Evolutionary conservation across 1,284 basidiomycete genomes (phyloP).

Genomic region (Uromyces viciae-fabae): DNA sequence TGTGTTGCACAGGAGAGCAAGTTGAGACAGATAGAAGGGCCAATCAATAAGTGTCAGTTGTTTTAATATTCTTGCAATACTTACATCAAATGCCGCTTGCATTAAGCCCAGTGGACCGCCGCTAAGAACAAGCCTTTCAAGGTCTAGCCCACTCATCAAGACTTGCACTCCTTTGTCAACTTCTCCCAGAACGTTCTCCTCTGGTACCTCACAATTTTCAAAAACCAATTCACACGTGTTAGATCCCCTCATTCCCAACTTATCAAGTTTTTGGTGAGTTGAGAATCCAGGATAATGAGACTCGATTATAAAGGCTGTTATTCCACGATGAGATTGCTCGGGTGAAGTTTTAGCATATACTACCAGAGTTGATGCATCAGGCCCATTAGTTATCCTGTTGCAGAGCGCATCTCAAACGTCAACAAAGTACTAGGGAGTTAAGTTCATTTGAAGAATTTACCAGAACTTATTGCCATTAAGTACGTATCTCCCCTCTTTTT

Average conservation of each 20-base stretch:
- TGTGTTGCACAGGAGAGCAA: no score
- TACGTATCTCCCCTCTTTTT: slow-evolving; percentile 69
- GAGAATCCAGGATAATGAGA: slow-evolving; percentile 76
- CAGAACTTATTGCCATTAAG: slow-evolving; percentile 91
- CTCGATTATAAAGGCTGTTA: slow-evolving; percentile 89
- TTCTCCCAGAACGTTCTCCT: slow-evolving; percentile 77
- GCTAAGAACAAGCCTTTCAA: slow-evolving; percentile 84
- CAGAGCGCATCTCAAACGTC: background rate
- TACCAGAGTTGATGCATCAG: slow-evolving; percentile 79
- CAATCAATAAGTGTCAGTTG: background rate
- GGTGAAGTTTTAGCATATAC: slow-evolving; percentile 88
- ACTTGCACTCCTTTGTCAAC: slow-evolving; percentile 77
- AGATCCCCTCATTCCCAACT: slow-evolving; percentile 91
- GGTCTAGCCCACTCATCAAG: slow-evolving; percentile 88
- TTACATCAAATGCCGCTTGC: slow-evolving; percentile 73
- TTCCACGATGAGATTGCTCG: slow-evolving; percentile 70
- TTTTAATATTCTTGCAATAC: background rate
- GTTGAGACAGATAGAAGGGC: background rate
- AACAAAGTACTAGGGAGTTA: background rate
- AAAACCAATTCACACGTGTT: slow-evolving; percentile 93
- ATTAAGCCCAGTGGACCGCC: slow-evolving; percentile 79
- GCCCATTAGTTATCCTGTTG: slow-evolving; percentile 87
- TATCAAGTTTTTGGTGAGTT: slow-evolving; percentile 83
- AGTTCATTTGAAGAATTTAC: slow-evolving; percentile 58
- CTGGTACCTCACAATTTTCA: slow-evolving; percentile 80